These are phyloP conservation scores for Vachellia collinsii DNA, from an alignment of 306 rosid genomes.

Conservation along the genomic window DNA sequence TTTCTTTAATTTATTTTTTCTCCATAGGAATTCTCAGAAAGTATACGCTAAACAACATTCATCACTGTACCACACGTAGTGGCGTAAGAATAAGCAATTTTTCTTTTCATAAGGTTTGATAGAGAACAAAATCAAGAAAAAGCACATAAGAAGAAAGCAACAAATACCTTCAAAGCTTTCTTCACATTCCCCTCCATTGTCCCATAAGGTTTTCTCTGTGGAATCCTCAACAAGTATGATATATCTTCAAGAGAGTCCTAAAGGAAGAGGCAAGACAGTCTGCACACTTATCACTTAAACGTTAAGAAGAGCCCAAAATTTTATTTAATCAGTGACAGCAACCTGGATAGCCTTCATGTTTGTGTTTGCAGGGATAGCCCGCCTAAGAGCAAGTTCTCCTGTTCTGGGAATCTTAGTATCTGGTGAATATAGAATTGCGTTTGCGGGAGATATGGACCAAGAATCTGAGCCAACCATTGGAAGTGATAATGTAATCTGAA, in stretches of 20 bases:
- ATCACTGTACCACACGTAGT: not conserved
- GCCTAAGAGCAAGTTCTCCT: slow-evolving; percentile 88
- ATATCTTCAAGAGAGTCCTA: slow-evolving; percentile 91
- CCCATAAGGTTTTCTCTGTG: slow-evolving; percentile 94
- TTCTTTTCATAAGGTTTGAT: not conserved
- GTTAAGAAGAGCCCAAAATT: not conserved
- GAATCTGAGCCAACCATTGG: slow-evolving; percentile 48
- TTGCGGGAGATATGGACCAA: slow-evolving; percentile 50
- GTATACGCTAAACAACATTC: not conserved
- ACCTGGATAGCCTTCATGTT: slow-evolving; percentile 94
- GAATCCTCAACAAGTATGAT: slow-evolving; percentile 84
- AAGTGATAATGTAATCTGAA: slow-evolving; percentile 58
- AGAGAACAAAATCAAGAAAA: slow-evolving; percentile 8
- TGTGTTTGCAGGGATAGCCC: slow-evolving; percentile 87
- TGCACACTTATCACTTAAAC: slow-evolving; percentile 14
- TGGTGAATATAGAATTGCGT: slow-evolving; percentile 70
- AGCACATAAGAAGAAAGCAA: not conserved
- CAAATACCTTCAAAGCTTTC: slow-evolving; percentile 80
- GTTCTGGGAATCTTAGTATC: slow-evolving; percentile 80
- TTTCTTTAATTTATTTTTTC: not conserved
- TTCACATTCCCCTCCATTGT: slow-evolving; percentile 96
- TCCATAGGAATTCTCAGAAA: not conserved
- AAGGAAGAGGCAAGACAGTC: slow-evolving; percentile 27
- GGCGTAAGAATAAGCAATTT: slow-evolving; percentile 3
- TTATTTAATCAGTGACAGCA: slow-evolving; percentile 15